A percentile compares a stretch with the other conserved stretches of the same genome.
Evolutionary conservation across 768 basidiomycete genomes (phyloP).

Genomic region (Thelephora ganbajun): DNA sequence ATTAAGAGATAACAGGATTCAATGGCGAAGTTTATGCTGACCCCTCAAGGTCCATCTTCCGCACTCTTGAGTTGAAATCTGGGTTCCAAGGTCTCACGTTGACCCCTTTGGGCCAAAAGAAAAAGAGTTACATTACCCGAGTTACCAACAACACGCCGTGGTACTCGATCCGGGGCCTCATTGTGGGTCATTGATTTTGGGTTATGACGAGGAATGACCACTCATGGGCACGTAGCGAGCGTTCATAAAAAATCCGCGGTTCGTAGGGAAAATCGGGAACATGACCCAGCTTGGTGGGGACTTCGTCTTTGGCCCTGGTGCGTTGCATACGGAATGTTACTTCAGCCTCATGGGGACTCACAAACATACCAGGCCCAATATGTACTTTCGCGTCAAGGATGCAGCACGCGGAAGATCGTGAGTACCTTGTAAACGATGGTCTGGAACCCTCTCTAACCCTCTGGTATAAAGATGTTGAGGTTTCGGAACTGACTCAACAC

Average conservation of each 20-base stretch:
- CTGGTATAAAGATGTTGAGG: conserved; percentile 27
- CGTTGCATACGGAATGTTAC: conserved; percentile 1
- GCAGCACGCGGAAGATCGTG: conserved; percentile 48
- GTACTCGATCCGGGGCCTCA: conserved; percentile 19
- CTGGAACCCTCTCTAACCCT: neutral
- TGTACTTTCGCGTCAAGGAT: conserved; percentile 43
- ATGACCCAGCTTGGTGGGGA: conserved; percentile 51
- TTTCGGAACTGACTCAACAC: conserved; percentile 22
- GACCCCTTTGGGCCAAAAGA: conserved; percentile 31
- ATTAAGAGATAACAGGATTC: conserved; percentile 31
- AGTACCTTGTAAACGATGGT: conserved; percentile 4
- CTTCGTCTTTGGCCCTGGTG: conserved; percentile 47
- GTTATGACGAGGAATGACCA: no score
- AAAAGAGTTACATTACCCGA: conserved; percentile 30
- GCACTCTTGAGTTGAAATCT: conserved; percentile 40
- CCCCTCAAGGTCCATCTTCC: conserved; percentile 44
- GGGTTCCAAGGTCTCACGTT: conserved; percentile 25
- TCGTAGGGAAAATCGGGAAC: conserved; percentile 50
- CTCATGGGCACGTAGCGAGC: no score
- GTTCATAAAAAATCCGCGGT: conserved; percentile 23
- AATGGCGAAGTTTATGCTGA: conserved; percentile 46
- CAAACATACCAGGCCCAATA: conserved; percentile 19
- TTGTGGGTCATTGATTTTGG: no score
- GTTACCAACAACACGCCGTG: neutral
- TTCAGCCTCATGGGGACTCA: neutral